Evolutionary conservation across 139 green algal genomes (phyloP).

Genomic region (Diplosphaera chodatii): DNA sequence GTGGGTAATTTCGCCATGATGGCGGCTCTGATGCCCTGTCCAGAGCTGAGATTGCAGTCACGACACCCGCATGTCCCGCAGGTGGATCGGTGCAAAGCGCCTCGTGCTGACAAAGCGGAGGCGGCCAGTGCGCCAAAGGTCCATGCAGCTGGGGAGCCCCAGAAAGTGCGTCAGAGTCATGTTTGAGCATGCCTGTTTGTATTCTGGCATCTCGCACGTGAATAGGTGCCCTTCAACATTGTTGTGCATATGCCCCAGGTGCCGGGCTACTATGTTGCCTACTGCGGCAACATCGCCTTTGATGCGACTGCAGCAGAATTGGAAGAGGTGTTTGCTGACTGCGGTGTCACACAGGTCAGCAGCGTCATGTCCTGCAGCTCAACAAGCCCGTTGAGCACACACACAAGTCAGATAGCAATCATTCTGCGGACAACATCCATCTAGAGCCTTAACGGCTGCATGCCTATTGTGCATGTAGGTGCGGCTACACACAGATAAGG

Average conservation of each 20-base stretch:
- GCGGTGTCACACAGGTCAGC: conserved; percentile 41
- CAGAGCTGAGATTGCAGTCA: too few relatives aligned
- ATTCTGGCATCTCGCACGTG: too few relatives aligned
- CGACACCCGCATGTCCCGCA: too few relatives aligned
- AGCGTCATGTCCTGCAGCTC: conserved; percentile 10
- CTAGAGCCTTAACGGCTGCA: too few relatives aligned
- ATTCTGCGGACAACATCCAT: too few relatives aligned
- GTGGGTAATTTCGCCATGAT: too few relatives aligned
- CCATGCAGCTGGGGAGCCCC: neutral
- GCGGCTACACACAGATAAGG: conserved; percentile 74
- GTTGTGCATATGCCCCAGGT: too few relatives aligned
- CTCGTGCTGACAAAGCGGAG: neutral
- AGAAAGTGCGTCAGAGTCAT: neutral
- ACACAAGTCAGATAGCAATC: too few relatives aligned
- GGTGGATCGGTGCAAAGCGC: conserved; percentile 42
- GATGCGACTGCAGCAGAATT: conserved; percentile 51
- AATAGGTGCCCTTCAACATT: too few relatives aligned
- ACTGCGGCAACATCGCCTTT: conserved; percentile 77
- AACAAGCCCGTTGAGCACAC: too few relatives aligned
- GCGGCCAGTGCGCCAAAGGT: neutral
- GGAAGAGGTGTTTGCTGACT: conserved; percentile 53
- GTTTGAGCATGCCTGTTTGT: too few relatives aligned
- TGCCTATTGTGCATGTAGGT: conserved; percentile 10
- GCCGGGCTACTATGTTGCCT: conserved; percentile 70
- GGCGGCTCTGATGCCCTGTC: too few relatives aligned